Evolutionary conservation across 1,139 yeast species (phyloP), one percentile per base, ranked within the genome.

Genomic region (Yamadazyma oceani): DNA sequence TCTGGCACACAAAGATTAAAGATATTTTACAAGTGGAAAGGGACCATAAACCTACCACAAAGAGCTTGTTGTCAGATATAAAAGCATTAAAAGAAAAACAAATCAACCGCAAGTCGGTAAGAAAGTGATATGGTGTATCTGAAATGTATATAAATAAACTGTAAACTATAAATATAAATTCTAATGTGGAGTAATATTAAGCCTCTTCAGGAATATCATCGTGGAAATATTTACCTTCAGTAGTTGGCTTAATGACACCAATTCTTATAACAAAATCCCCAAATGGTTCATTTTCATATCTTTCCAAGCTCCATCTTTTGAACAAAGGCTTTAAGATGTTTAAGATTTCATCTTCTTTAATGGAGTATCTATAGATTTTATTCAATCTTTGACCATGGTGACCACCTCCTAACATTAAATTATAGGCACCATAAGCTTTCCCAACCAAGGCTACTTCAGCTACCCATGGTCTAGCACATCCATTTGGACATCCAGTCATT

Each of bases 401-500:
- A 30, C 97, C 96, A 58, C 98, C 98, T 53, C 98, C 98, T 52
- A 92, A 76, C 88, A 89, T 76, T 65, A 92, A 75, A 64, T 92
- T 92, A 67, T 92, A 92, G 10, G 95, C 90, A 37, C 95, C 96
- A 45, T 74, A 79, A 0, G 97, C 97, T 63, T 92, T 92, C 64
- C 98, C 98, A 38, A 92, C 95, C 44, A 88, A 73, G 0, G 97
- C 97, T 41, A 92, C 80, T 64, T 92, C 98, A 3, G 97, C 97
- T 38, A 92, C 69, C 97, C 97, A 92, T 16, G 97, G 97, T 63
- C 98, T 82, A 19, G 98, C 92, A 73, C 98, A 92, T 49, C 97
- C 98, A 62, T 92, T 92, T 41, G 97, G 97, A 75, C 98, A 92
- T 45, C 98, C 98, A 31, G 97, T 89, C 97, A 92, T 90, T 69